These are phyloP conservation scores for Amoebophrya sp. DNA, from an alignment of 169 alveolate genomes.

Conservation along the genomic window DNA sequence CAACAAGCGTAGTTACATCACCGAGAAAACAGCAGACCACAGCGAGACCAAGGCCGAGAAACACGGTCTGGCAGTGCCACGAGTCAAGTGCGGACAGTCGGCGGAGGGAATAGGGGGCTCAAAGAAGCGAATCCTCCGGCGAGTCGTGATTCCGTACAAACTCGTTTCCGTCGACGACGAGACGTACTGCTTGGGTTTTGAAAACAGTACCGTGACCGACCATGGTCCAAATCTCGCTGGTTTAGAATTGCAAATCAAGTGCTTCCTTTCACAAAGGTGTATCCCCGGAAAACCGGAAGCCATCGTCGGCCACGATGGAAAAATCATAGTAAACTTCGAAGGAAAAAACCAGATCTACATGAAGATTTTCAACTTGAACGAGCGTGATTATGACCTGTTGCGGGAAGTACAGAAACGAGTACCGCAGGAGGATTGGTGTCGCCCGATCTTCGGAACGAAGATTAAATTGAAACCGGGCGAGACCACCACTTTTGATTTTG, in stretches of 20 bases:
- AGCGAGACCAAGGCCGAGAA: background rate
- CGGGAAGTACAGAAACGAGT: background rate
- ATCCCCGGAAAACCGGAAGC: background rate
- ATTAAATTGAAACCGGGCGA: background rate
- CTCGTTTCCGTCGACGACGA: background rate
- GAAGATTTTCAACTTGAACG: background rate
- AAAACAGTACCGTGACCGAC: background rate
- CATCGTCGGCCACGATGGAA: background rate
- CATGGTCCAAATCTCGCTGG: background rate
- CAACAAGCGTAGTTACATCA: background rate
- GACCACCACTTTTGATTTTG: background rate
- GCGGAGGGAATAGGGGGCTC: background rate
- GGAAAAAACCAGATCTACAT: background rate
- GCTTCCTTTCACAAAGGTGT: background rate
- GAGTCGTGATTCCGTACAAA: background rate
- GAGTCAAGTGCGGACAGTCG: too few relatives aligned
- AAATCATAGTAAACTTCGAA: background rate
- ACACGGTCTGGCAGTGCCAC: background rate
- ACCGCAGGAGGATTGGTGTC: background rate
- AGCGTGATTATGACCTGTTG: background rate
- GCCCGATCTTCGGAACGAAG: background rate
- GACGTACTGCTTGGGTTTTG: background rate
- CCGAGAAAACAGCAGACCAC: background rate
- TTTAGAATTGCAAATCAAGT: background rate
- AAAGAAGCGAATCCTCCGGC: background rate